phyloP scores from a whole-genome alignment of 768 basidiomycete species.

The Podaxis mareebaensis region DNA sequence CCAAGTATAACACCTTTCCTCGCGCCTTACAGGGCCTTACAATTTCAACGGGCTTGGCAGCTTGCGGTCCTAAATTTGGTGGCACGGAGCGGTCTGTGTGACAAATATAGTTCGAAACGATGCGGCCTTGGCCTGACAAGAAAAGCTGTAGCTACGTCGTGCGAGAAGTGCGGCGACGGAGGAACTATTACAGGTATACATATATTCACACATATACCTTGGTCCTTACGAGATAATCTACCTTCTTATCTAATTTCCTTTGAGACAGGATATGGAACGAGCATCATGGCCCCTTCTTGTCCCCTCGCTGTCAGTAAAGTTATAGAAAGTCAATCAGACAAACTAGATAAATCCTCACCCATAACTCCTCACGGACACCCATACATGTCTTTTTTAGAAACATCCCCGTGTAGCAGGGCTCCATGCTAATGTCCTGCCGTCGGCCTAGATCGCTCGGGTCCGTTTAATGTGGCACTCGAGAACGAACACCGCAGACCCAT shows the following conservation, averaged over 20 bases:
- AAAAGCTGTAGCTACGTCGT: neutral
- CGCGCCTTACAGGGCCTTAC: no score
- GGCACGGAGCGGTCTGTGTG: no score
- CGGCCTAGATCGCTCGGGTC: neutral
- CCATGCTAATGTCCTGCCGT: neutral
- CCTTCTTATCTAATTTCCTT: neutral
- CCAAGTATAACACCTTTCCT: no score
- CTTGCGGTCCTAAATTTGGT: no score
- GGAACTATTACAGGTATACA: neutral
- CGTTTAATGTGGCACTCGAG: neutral
- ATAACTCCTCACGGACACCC: neutral
- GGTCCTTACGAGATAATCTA: constrained; percentile 1
- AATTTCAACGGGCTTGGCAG: no score
- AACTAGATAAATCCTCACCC: neutral
- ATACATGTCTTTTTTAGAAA: neutral
- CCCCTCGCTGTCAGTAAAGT: neutral
- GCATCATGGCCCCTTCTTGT: neutral
- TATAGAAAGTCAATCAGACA: neutral
- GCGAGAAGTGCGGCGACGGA: neutral
- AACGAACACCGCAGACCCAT: neutral
- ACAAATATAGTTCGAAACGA: neutral
- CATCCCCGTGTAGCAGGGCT: neutral
- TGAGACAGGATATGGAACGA: neutral
- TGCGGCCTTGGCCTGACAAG: no score
- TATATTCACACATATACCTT: neutral